Base-by-base conservation (phyloP, 2,329 filamentous ascomycete species). In the Phaeomoniella chlamydospora region DNA sequence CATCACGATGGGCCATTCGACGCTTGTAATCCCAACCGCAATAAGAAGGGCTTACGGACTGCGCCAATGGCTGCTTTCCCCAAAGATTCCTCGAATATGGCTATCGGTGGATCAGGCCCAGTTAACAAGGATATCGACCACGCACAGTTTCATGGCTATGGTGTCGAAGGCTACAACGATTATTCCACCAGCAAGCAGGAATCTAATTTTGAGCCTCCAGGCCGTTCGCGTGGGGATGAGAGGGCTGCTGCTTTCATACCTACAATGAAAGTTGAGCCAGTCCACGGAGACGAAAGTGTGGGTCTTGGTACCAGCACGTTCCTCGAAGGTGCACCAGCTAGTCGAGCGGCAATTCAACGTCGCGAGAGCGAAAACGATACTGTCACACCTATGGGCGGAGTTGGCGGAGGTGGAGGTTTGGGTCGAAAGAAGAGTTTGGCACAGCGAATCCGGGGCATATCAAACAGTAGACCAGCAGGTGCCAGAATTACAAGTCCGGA, bases 1-100 rank as follows among this genome's bases (percentile, higher is more conserved):
- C 90, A 98, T 51, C 90, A 98, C 52, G 90, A 96, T 51, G 90
- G 90, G 1, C 90, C 90, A 3, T 98, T 94, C 50, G 90, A 98
- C 58, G 90, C 90, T 14, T 83, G 90, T 55, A 93, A 94, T 56
- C 86, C 90, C 3, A 82, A 93, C 55, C 83, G 90, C 44, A 98
- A 96, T 58, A 77, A 83, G 39, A 81, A 82, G 52, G 83, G 78
- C 48, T 77, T 80, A 50, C 75, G 78, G 41, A 77, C 81, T 37
- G 86, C 90, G 4, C 90, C 90, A 1, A 94, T 98, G 85, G 79
- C 93, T 55, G 90, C 90, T 2, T 98, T 96, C 58, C 85, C 90
- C 15, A 83, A 84, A 50, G 85, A 82, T 49, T 94, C 86, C 1
- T 72, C 82, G 41, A 98, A 98, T 65, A 96, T 94, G 65, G 78